Conservation (phyloP, 2,329 filamentous ascomycete genomes). For the Beauveria pseudobassiana region DNA sequence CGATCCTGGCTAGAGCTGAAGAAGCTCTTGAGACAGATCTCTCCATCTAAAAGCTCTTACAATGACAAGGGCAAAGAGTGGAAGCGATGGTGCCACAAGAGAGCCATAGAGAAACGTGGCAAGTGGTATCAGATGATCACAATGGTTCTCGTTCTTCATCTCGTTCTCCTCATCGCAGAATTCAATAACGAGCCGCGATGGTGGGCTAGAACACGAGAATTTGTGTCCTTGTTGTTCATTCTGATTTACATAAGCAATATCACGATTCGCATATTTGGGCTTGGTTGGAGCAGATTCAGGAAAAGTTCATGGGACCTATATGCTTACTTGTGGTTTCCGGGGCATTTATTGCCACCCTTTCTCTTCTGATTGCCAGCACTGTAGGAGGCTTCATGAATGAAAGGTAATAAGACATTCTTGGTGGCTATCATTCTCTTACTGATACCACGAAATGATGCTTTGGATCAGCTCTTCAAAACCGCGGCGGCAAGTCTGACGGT, state of each 20-base stretch:
- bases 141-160: constrained; percentile 68
- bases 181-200: constrained; percentile 66
- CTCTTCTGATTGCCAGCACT: constrained; percentile 60
- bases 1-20: constrained; percentile 93
- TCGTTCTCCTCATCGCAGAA: constrained; percentile 76
- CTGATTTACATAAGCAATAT: constrained; percentile 79
- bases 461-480: constrained; percentile 98
- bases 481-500: constrained; percentile 86
- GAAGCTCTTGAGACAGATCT: constrained; percentile 86
- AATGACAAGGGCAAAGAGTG: constrained; percentile 67
- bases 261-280: constrained; percentile 72
- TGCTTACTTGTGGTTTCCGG: constrained; percentile 73
- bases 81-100: constrained; percentile 91
- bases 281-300: constrained; percentile 87
- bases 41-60: constrained; percentile 86
- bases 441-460: constrained; percentile 91
- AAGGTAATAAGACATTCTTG: too few relatives aligned
- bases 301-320: constrained; percentile 95
- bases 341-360: constrained; percentile 69
- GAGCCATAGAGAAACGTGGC: constrained; percentile 89
- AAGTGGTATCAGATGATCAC: constrained; percentile 85
- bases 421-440: constrained; percentile 83
- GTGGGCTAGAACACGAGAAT: constrained; percentile 67
- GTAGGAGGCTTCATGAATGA: too few relatives aligned
- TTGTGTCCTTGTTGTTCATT: constrained; percentile 73